phyloP scores from a whole-genome alignment of 371 early-diverging fungal genomes.

The Lichtheimia ramosa region DNA sequence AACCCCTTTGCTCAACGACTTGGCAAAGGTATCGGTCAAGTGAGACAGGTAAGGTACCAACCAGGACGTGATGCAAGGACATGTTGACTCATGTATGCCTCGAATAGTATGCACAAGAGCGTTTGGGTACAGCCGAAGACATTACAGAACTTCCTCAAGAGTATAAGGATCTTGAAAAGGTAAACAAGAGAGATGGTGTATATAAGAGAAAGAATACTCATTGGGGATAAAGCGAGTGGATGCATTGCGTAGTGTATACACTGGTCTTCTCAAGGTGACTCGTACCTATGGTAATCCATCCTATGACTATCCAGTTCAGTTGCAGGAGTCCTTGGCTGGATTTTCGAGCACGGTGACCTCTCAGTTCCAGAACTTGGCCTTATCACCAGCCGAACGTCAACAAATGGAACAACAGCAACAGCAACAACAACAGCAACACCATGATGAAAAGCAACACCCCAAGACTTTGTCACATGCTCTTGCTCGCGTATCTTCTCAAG shows the following conservation, averaged over 20 bases:
- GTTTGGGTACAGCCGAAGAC: conserved; percentile 77
- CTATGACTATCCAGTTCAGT: conserved; percentile 78
- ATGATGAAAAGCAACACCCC: conserved; percentile 41
- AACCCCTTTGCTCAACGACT: conserved; percentile 76
- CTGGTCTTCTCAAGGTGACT: conserved; percentile 70
- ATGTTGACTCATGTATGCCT: neutral
- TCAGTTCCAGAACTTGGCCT: conserved; percentile 63
- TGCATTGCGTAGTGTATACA: conserved; percentile 65
- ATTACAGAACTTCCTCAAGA: conserved; percentile 90
- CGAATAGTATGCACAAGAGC: conserved; percentile 86
- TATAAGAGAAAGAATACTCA: neutral
- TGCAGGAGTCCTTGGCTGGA: conserved; percentile 71
- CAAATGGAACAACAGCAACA: conserved; percentile 25
- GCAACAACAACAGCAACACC: conserved; percentile 13
- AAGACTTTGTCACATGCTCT: conserved; percentile 76
- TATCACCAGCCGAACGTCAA: conserved; percentile 53
- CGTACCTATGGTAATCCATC: conserved; percentile 70
- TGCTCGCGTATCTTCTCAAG: conserved; percentile 65
- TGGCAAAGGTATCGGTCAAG: conserved; percentile 75
- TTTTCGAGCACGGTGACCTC: conserved; percentile 63
- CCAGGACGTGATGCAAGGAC: neutral
- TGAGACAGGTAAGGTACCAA: conserved; percentile 71
- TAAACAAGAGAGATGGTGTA: conserved; percentile 20
- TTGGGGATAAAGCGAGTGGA: conserved; percentile 56
- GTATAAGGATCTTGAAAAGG: conserved; percentile 82